Evolutionary conservation across 139 green algal genomes (phyloP), one percentile per base, ranked within the genome.

Genomic region (Micractinium conductrix): DNA sequence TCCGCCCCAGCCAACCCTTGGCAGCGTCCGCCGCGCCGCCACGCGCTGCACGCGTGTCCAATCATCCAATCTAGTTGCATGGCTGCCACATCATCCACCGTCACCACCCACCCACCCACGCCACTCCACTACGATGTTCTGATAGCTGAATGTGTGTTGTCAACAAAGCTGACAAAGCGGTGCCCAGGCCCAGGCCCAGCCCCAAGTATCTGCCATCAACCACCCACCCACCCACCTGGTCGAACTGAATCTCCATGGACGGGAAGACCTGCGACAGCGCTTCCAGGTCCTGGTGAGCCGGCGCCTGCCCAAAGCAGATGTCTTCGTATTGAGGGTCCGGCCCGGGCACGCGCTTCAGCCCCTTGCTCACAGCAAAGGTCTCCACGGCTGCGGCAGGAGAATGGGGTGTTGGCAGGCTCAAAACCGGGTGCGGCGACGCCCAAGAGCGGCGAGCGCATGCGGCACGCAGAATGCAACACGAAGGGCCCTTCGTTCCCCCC

Each of bases 301-400:
- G 91, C 0, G 89, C 94, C 3, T 86, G 86, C 5, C 88, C 89
- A 84, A 93, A 99, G 86, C 96, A 99, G 68, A 96, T 91, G 88
- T 99, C 96, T 22, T 94, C 88, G 80, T 95, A 98, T 88, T 96
- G 94, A 79, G 89, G 63, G 88, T 90, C 86, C 14, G 86, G 82
- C 12, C 86, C 86, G 10, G 63, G 55, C 78, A 90, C 86, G n/a
- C 55, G 55, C 19, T 53, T 44, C 50, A 90, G 40, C 26, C 81
- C 81, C 4, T 50, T 48, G n/a, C 33, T 24, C 10, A 87, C 24
- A 1, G 86, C 86, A 24, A 79, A 60, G 2, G 9, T 63, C 40
- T 87, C 74, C 50, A 89, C 74, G 33, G 81, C 72, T 53, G 74
- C 45, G n/a, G 26, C 24, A 45, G 26, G 9, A 38, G 38, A 45